Base-by-base conservation (phyloP, 371 early-diverging fungal genomes). In the Thermomucor indicae-seudaticae region DNA sequence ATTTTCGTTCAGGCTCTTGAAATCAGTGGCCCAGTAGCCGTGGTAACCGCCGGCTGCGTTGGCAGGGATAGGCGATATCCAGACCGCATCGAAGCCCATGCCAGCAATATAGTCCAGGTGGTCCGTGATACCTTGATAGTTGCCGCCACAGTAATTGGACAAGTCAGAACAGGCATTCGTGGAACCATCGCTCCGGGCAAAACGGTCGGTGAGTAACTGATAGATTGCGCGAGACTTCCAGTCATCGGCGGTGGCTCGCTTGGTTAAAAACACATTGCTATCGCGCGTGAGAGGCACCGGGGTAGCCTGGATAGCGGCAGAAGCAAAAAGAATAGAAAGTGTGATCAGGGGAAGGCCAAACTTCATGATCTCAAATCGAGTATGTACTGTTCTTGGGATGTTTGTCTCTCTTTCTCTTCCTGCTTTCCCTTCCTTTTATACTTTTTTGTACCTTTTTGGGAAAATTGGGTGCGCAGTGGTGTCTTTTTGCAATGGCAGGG, bases 31-130 rank as follows among this genome's bases (percentile, higher is more conserved):
- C 66, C 67, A 74, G 53, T 75, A 75, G 23, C 67, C 67, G 43
- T 67, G 67, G 45, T 63, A 65, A 11, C 62, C 69, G 38, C 37
- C 51, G 23, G 37, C 41, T 3, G 27, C 12, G 47, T 55, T 62
- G 32, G 58, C 44, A 14, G 64, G 60, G 16, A 72, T 68, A 12
- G 76, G 71, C 19, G 65, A 64, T 31, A 77, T 69, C 66, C 69
- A 77, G 31, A 74, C 65, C 19, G 75, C 74, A 49, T 74, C 64
- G 46, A 72, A 72, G 1, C 75, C 72, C 59, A 75, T 52, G 6
- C 52, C 48, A 23, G 60, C 17, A 20, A 75, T 61, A 43, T 74
- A 72, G 41, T 62, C 62, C 23, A 77, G 53, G 5, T 65, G 51
- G 12, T 57, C 51, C 23, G 40, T 55, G n/a, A 77, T 51, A 19